Evolutionary conservation across 371 early-diverging fungal genomes (phyloP), one percentile per base, ranked within the genome.

Genomic region (Apophysomyces sp.): DNA sequence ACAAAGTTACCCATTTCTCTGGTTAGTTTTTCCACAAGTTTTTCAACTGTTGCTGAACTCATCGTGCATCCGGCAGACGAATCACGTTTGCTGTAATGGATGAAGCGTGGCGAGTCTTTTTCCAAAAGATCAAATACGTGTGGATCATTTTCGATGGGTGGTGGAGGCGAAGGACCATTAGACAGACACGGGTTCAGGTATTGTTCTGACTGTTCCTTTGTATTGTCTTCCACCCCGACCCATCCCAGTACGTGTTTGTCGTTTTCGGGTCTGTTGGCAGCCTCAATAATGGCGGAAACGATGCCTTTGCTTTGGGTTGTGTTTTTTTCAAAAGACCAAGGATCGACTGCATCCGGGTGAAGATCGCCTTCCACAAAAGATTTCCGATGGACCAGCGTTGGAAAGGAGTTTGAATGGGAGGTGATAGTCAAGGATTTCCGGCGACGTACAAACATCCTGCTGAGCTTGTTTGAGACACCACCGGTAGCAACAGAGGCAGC

Each of bases 1-100:
- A 15, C 9, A 39, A 9, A 55, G 69, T 49, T 80, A 86, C 86
- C 82, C 77, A 86, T 75, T 55, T 80, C 80, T 30, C 73, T 72
- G 11, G 86, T 86, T 40, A 86, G 65, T 26, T 81, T 86, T 56
- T 84, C 86, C n/a, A 86, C 77, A 18, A 86, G 55, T 54, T 86
- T 86, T 44, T 81, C 84, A 5, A 81, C 71, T 0, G 85, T 83
- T 7, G 81, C 85, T 1, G 86, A 85, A 34, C 72, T 72, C 16
- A 39, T 40, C 18, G 52, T 51, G 24, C 16, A 32, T 27, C 39
- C 16, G 60, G 65, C 12, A 37, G 57, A 34, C 13, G 55, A 27
- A n/a, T 77, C 72, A 3, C 66, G 63, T 65, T 72, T 74, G 21
- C 74, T 72, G 49, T 72, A 80, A 53, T 73, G 72, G 55, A 77